These are phyloP conservation scores for Lichtheimia hyalospora DNA, from an alignment of 371 early-diverging fungal species.

Conservation along the genomic window DNA sequence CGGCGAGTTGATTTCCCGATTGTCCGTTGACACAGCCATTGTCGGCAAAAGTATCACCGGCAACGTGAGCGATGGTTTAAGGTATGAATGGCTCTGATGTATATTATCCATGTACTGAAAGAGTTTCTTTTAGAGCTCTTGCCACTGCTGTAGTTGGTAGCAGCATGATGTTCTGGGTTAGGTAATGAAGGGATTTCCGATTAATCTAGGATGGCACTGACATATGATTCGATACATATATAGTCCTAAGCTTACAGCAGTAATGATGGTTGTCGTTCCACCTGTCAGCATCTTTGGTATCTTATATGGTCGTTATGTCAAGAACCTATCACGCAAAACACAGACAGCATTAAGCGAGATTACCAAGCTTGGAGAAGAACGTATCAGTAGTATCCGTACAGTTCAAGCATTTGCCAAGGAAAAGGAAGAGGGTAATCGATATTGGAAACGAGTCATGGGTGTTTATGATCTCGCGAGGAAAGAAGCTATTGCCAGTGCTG, in stretches of 20 bases:
- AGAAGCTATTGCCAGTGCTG: slow-evolving; percentile 71
- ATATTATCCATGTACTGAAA: background rate
- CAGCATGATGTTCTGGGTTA: slow-evolving; percentile 74
- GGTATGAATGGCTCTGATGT: slow-evolving; percentile 24
- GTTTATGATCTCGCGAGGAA: slow-evolving; percentile 64
- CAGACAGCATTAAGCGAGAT: slow-evolving; percentile 74
- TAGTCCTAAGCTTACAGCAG: slow-evolving; percentile 66
- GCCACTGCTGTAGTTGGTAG: slow-evolving; percentile 60
- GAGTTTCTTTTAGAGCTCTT: slow-evolving; percentile 29
- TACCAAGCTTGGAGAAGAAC: slow-evolving; percentile 77
- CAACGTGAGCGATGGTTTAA: slow-evolving; percentile 79
- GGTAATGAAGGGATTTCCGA: too few species aligned
- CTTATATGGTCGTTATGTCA: slow-evolving; percentile 73
- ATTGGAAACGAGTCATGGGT: slow-evolving; percentile 50
- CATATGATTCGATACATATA: too few species aligned
- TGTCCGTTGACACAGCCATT: slow-evolving; percentile 73
- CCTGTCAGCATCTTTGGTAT: slow-evolving; percentile 74
- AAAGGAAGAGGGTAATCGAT: slow-evolving; percentile 54
- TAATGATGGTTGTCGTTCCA: slow-evolving; percentile 80
- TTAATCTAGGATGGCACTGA: too few species aligned
- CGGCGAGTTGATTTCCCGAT: slow-evolving; percentile 78
- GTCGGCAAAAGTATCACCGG: slow-evolving; percentile 79
- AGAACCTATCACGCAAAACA: slow-evolving; percentile 61
- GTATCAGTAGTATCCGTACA: slow-evolving; percentile 70
- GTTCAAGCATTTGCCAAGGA: slow-evolving; percentile 81